Evolutionary conservation across 2,329 filamentous ascomycete genomes (phyloP).

Genomic region (Talaromyces sp.): DNA sequence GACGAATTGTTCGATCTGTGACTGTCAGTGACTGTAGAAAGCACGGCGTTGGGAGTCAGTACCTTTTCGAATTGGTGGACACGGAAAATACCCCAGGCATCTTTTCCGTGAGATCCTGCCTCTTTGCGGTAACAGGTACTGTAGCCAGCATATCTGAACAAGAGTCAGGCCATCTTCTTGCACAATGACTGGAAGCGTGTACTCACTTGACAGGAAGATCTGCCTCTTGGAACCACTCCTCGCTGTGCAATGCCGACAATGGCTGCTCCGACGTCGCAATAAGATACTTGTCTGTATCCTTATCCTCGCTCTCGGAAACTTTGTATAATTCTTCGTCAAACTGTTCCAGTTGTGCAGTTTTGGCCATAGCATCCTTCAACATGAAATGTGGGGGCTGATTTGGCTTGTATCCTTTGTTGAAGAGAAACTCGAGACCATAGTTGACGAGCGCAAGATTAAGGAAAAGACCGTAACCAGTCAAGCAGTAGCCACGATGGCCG

Average conservation of each 20-base stretch:
- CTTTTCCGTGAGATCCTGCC: conserved; percentile 83
- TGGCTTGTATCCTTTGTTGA: conserved; percentile 72
- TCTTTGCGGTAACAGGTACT: conserved; percentile 95
- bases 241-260: conserved; percentile 84
- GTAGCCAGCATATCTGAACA: conserved; percentile 70
- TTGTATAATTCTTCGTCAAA: conserved; percentile 99
- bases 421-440: conserved; percentile 88
- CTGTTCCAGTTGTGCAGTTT: conserved; percentile 93
- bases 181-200: too few relatives aligned
- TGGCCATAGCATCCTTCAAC: conserved; percentile 92
- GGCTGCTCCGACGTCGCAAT: conserved; percentile 92
- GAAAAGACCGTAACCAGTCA: conserved; percentile 84
- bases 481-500: conserved; percentile 89
- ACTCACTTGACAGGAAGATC: conserved; percentile 80
- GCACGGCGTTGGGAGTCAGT: conserved; percentile 14
- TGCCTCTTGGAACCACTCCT: conserved; percentile 83
- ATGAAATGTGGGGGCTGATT: conserved; percentile 91
- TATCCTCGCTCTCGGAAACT: conserved; percentile 77
- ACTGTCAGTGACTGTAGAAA: not conserved
- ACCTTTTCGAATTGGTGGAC: conserved; percentile 98
- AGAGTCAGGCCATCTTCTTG: conserved; percentile 7
- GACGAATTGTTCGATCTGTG: conserved; percentile 70
- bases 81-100: conserved; percentile 97
- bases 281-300: conserved; percentile 78
- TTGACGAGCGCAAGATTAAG: conserved; percentile 91